Evolutionary conservation across 2,329 filamentous ascomycete species (phyloP).

Genomic region (Xylariomycetidae sp.): DNA sequence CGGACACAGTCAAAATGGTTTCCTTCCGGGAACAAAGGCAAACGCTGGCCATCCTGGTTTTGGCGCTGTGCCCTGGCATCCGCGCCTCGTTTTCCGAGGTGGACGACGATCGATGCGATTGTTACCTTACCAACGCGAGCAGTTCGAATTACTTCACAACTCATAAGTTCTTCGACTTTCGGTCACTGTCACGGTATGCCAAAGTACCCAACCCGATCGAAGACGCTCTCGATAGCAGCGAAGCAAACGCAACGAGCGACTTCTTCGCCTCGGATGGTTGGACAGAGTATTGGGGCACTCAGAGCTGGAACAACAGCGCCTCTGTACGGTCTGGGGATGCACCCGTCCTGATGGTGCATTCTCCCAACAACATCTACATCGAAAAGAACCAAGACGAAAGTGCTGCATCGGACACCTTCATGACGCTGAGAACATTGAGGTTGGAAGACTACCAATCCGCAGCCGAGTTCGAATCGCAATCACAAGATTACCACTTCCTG

Average conservation of each 20-base stretch:
- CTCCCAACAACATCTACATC: slow-evolving; percentile 39
- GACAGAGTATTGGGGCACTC: slow-evolving; percentile 26
- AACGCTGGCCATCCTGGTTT: slow-evolving; percentile 11
- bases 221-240: slow-evolving; percentile 21
- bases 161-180: slow-evolving; percentile 46
- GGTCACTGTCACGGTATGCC: slow-evolving; percentile 34
- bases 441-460: slow-evolving; percentile 38
- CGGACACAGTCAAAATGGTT: slow-evolving; percentile 10
- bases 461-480: slow-evolving; percentile 39
- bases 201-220: slow-evolving; percentile 22
- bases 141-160: slow-evolving; percentile 36
- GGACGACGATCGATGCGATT: slow-evolving; percentile 32
- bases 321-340: slow-evolving; percentile 22
- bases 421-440: slow-evolving; percentile 43
- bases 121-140: slow-evolving; percentile 42
- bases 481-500: slow-evolving; percentile 30
- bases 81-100: slow-evolving; percentile 18
- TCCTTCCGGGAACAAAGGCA: too few relatives aligned
- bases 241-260: slow-evolving; percentile 22
- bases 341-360: slow-evolving; percentile 31
- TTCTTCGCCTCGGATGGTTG: slow-evolving; percentile 27
- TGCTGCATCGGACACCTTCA: slow-evolving; percentile 34
- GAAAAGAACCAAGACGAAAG: slow-evolving; percentile 32
- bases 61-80: slow-evolving; percentile 9
- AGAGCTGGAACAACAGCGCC: slow-evolving; percentile 31